Evolutionary conservation across 1,284 basidiomycete species (phyloP).

Genomic region (Puccinia coronata): DNA sequence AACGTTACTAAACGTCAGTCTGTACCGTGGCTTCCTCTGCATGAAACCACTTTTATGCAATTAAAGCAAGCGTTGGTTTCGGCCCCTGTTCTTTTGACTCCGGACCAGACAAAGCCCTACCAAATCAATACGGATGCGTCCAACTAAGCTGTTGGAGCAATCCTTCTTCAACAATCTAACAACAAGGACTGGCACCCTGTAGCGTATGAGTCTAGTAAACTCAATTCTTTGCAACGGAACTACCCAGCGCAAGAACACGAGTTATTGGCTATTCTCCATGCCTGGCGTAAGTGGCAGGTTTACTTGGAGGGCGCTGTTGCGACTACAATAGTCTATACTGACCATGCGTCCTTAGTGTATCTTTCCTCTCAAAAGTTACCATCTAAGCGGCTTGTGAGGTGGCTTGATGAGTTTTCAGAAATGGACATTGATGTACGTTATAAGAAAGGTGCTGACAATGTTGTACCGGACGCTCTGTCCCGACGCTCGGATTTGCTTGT

Average conservation of each 20-base stretch:
- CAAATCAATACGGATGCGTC: constrained; percentile 1
- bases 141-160: too few relatives aligned
- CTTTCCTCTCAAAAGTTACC: neutral
- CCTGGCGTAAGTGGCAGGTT: too few relatives aligned
- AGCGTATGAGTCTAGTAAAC: constrained; percentile 14
- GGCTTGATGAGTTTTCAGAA: too few relatives aligned
- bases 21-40: neutral
- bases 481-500: constrained; percentile 1
- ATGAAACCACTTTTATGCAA: too few relatives aligned
- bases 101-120: too few relatives aligned
- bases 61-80: neutral
- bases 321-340: too few relatives aligned
- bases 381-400: neutral
- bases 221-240: constrained; percentile 1
- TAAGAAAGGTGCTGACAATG: too few relatives aligned
- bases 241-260: neutral
- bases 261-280: constrained; percentile 5
- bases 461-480: constrained; percentile 24
- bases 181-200: neutral
- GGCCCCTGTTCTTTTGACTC: too few relatives aligned
- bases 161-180: neutral
- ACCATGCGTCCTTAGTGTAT: neutral
- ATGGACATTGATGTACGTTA: too few relatives aligned
- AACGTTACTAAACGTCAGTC: neutral
- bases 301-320: neutral